Conservation (phyloP, 768 basidiomycete species). For the Mycena alexandri region DNA sequence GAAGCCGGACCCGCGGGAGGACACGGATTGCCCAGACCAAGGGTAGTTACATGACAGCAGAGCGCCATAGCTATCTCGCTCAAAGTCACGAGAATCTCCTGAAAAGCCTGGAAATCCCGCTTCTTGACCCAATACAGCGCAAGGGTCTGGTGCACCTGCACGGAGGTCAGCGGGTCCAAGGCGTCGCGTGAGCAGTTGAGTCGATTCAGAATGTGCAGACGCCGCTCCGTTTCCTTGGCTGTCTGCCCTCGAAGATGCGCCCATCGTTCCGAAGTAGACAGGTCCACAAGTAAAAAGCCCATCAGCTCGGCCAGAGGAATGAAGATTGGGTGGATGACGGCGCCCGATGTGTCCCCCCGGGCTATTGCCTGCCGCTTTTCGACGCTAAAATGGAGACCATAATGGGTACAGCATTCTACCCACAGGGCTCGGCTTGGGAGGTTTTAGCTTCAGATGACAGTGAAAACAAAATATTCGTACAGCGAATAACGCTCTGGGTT, state of each 20-base stretch:
- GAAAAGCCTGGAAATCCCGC: neutral
- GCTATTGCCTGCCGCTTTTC: slow-evolving; percentile 24
- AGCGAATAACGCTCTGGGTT: neutral
- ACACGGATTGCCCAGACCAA: slow-evolving; percentile 12
- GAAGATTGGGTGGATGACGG: slow-evolving; percentile 17
- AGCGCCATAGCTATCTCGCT: slow-evolving; percentile 1
- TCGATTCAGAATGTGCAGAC: neutral
- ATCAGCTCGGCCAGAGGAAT: slow-evolving; percentile 12
- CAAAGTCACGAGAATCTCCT: slow-evolving; percentile 16
- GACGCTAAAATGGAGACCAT: slow-evolving; percentile 11
- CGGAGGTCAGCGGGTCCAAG: slow-evolving; percentile 10
- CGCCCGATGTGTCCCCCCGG: slow-evolving; percentile 18
- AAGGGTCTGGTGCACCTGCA: slow-evolving; percentile 25
- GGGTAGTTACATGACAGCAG: neutral
- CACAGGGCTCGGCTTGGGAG: slow-evolving; percentile 16
- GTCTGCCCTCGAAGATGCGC: neutral
- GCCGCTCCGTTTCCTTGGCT: slow-evolving; percentile 8
- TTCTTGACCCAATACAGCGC: slow-evolving; percentile 1
- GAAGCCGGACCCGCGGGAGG: no score
- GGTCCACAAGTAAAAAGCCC: slow-evolving; percentile 23
- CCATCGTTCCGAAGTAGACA: neutral
- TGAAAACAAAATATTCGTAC: neutral
- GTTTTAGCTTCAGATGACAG: neutral
- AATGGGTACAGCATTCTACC: slow-evolving; percentile 17
- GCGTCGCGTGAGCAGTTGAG: neutral